Evolutionary conservation across 2,329 filamentous ascomycete genomes (phyloP), one percentile per base, ranked within the genome.

Genomic region (Sarocladium brachiariae): DNA sequence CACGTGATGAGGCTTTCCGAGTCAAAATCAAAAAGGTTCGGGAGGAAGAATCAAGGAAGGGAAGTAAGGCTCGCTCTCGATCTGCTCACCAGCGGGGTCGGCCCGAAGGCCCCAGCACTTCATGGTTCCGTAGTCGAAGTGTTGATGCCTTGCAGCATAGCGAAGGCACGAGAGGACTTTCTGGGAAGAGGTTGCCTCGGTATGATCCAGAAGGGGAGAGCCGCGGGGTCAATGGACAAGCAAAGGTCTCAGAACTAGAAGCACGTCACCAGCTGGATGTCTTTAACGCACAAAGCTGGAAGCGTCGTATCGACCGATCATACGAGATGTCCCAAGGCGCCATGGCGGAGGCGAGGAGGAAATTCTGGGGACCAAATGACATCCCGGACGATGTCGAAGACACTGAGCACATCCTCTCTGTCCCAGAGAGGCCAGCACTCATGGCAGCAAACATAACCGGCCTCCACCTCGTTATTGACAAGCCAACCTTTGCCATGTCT

Each of bases 271-370:
- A 80, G 58, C 74, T 99, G 11, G 78, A 93, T 59, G 73, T 81
- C 50, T 83, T 95, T 61, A 95, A 97, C 65, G 81, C 92, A 2
- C 84, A 89, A 59, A 91, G 88, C 51, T 99, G 93, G 93, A 96
- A 89, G 66, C 83, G 81, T 61, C 84, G 92, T 14, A 96, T 99
- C 54, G 89, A 96, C 61, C 78, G 81, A 49, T 83, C 85, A 23
- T 83, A 87, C 60, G 70, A 74, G 18, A 80, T 83, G 55, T 84
- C 91, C 48, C 84, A 80, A 53, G 77, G 80, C 27, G 81, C 82
- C n/a, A 87, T 92, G 65, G 84, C 82, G 55, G 89, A 95, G 53
- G 77, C 93, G 47, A 83, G 91, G 16, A 79, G 80, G 25, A 74
- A 87, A 6, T 93, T 96, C 61, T 92, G 87, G 78, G 91, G 91